Evolutionary conservation across 805 yeast genomes (phyloP), one percentile per base, ranked within the genome.

Genomic region (Ogataea kodamae): DNA sequence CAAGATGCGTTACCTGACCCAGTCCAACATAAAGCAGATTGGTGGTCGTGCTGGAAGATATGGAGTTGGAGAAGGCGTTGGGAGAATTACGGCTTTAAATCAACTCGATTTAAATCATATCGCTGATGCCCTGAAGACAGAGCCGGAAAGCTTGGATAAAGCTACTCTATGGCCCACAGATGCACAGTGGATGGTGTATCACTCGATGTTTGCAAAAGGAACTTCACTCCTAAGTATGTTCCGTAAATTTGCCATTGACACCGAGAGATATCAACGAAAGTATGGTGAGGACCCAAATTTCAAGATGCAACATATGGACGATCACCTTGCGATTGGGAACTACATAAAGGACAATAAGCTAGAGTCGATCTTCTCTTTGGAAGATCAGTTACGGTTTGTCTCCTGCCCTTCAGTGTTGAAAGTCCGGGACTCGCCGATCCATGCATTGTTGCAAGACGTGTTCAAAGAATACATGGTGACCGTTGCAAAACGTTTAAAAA

Each of bases 41-140:
- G 97, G 92, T 4, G 98, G 98, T 1, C 68, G 98, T 43, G 98
- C 98, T 0, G 98, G 98, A 2, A 63, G 98, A 41, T 92, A 64
- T 43, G 65, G 64, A 11, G 48, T 55, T 21, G 59, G 58, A 17
- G 51, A 46, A 11, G 44, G 52, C 9, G 50, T 58, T 20, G 81
- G 81, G 0, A 64, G 66, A 45, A 78, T 83, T 1, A 69, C 81
- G 0, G 76, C 88, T 0, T 62, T 77, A 37, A 56, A 60, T 11
- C 31, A 47, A 3, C 49, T 54, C 3, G 79, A 73, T 25, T 58
- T 81, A 36, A 49, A 51, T 1, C 61, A 61, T 29, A 64, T 87
- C 9, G 56, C 53, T 23, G 49, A 60, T 9, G 70, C 71, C 17
- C 66, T 87, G 62, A 53, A 62, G 1, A 59, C 70, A 1, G 77